Evolutionary conservation across 805 yeast genomes (phyloP), one percentile per base, ranked within the genome.

Genomic region (Debaryomyces prosopidis): DNA sequence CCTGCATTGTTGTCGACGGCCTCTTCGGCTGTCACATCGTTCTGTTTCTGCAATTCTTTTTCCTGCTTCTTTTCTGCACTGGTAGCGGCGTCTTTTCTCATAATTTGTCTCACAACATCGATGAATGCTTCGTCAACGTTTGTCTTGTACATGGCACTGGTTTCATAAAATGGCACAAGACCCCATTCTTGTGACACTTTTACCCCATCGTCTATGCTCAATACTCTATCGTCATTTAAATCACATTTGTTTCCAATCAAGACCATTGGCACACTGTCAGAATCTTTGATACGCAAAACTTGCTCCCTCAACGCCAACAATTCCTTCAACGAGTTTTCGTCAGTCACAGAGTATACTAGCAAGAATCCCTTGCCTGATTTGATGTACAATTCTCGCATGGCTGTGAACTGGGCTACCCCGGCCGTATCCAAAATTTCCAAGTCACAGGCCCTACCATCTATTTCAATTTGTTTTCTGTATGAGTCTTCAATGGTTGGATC

Each of bases 401-500:
- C 96, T 0, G 96, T 88, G 71, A 89, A 92, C 68, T 91, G 97
- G 17, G 96, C 84, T 26, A 80, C 82, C 26, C 85, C 85, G 0
- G 85, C 85, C 2, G 85, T 80, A 56, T 80, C 85, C 50, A 80
- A 68, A 41, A 69, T 71, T 67, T 92, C 97, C 55, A 92, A 73
- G 52, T 87, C 88, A 59, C 94, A 88, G 4, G 89, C 84, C 53
- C 92, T 80, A 28, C 90, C 95, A 63, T 92, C 97, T 30, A 92
- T 84, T 57, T 85, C 90, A 46, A 89, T 82, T 53, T 88, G 91
- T 60, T 89, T 91, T 39, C 96, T 75, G 66, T 92, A 94, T 0
- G 97, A 89, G 60, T 92, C 98, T 63, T 92, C 99, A 52, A 92
- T 94, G 7, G 99, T 94, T 7, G 99, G 98, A 60, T 92, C 98